A percentile compares a stretch with the other conserved stretches of the same genome.
These are phyloP conservation scores for Trifolium repens DNA, from an alignment of 306 rosid genomes.

Conservation along the genomic window DNA sequence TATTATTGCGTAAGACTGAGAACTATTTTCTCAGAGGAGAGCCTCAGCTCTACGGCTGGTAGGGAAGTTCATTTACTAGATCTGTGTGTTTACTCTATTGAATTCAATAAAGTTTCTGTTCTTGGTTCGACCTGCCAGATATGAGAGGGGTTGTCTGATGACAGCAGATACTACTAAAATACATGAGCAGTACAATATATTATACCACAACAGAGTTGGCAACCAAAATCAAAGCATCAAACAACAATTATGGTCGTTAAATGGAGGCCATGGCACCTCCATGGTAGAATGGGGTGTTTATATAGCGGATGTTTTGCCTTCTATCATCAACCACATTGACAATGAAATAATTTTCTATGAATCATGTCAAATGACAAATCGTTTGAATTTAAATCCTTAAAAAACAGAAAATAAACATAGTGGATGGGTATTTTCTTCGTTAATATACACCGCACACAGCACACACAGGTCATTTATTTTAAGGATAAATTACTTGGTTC, in stretches of 20 bases:
- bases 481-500: background rate
- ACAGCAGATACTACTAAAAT: background rate
- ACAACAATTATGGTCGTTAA: background rate
- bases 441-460: background rate
- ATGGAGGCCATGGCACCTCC: background rate
- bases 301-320: background rate
- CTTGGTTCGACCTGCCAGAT: background rate
- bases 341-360: too few species aligned
- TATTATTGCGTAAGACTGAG: background rate
- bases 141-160: background rate
- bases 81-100: background rate
- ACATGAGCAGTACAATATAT: background rate
- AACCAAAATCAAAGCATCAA: background rate
- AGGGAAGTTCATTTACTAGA: background rate
- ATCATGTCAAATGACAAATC: too few species aligned
- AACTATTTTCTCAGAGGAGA: background rate
- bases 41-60: background rate
- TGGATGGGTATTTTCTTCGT: background rate
- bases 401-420: background rate
- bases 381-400: too few species aligned
- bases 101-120: background rate
- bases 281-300: background rate
- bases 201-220: background rate
- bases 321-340: too few species aligned
- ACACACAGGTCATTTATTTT: constrained; percentile 23